A percentile compares a stretch with the other conserved stretches of the same genome.
These are phyloP conservation scores for Hypoxylon crocopeplum DNA, from an alignment of 495 filamentous ascomycete genomes.

Conservation along the genomic window DNA sequence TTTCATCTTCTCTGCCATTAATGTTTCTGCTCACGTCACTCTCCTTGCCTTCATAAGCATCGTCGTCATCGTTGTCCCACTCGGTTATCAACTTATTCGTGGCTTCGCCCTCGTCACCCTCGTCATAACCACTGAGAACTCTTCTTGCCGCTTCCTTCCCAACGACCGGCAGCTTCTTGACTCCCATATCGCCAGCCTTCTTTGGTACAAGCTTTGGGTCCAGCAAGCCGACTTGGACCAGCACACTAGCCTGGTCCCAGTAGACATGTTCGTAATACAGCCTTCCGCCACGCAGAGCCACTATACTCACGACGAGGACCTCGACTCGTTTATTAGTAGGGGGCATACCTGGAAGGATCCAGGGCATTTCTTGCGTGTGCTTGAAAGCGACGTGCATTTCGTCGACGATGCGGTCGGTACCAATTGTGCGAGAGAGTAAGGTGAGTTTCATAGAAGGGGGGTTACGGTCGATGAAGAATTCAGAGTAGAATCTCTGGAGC, in stretches of 20 bases:
- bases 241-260: constrained; percentile 80
- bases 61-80: constrained; percentile 46
- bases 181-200: constrained; percentile 55
- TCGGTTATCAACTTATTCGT: constrained; percentile 69
- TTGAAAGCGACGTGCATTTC: constrained; percentile 61
- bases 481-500: constrained; percentile 70
- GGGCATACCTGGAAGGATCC: constrained; percentile 75
- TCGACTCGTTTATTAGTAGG: constrained; percentile 57
- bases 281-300: constrained; percentile 66
- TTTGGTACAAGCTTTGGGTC: constrained; percentile 60
- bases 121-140: constrained; percentile 53
- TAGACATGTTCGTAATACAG: constrained; percentile 75
- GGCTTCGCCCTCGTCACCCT: constrained; percentile 61
- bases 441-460: constrained; percentile 68
- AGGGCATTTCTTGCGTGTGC: constrained; percentile 71
- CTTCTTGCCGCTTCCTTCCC: constrained; percentile 70
- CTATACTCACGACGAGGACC: constrained; percentile 45
- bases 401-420: constrained; percentile 52
- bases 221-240: constrained; percentile 73
- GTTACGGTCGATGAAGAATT: constrained; percentile 67
- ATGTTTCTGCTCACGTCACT: not conserved
- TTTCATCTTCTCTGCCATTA: constrained; percentile 1
- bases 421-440: constrained; percentile 68
- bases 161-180: constrained; percentile 64
- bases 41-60: constrained; percentile 4